phyloP scores from a whole-genome alignment of 2,329 filamentous ascomycete species.

The Lachnellula cervina region DNA sequence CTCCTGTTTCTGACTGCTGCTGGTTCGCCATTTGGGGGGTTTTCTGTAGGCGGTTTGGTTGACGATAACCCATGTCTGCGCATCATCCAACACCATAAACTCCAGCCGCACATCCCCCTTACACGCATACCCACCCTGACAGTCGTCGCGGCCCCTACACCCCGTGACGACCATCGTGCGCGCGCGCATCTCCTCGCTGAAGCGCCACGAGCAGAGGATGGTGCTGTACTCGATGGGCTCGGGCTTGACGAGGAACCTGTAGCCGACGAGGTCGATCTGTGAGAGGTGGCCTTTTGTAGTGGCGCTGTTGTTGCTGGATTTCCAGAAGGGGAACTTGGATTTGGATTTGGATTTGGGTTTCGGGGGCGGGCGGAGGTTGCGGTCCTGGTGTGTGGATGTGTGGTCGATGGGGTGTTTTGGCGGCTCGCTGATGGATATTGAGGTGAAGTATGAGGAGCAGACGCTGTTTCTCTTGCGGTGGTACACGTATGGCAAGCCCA shows the following conservation, averaged over 20 bases:
- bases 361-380: not conserved
- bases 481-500: not conserved
- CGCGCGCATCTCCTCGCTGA: constrained; percentile 12
- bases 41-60: not conserved
- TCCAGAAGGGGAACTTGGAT: not conserved
- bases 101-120: not conserved
- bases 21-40: too few relatives aligned
- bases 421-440: not conserved
- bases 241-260: constrained; percentile 10
- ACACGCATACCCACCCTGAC: not conserved
- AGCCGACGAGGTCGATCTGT: constrained; percentile 10
- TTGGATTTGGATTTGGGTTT: not conserved
- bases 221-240: constrained; percentile 10
- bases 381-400: not conserved
- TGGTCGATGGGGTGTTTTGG: not conserved
- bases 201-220: constrained; percentile 14
- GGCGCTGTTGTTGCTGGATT: not conserved
- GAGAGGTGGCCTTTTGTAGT: not conserved
- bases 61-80: not conserved
- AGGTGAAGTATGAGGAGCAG: not conserved
- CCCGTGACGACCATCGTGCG: constrained; percentile 2
- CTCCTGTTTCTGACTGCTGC: too few relatives aligned
- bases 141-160: not conserved
- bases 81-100: constrained; percentile 2
- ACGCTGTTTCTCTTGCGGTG: not conserved